These are phyloP conservation scores for Alternaria metachromatica DNA, from an alignment of 2,329 filamentous ascomycete species.

Conservation along the genomic window DNA sequence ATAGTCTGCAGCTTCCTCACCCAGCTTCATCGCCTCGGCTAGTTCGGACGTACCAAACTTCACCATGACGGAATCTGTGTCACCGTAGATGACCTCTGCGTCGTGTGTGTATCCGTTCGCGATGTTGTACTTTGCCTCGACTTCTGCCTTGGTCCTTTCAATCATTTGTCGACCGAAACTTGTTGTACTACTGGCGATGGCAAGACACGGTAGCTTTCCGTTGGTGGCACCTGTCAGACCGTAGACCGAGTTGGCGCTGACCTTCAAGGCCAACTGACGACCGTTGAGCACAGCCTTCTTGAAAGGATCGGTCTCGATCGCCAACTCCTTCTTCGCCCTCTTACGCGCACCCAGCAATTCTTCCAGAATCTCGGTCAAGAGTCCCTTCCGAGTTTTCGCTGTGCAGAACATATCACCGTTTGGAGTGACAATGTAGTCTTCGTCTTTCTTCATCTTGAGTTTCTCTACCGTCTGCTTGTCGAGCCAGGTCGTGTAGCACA, in stretches of 20 bases:
- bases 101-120: constrained; percentile 94
- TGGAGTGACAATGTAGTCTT: constrained; percentile 95
- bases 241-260: constrained; percentile 98
- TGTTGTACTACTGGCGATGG: constrained; percentile 95
- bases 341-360: constrained; percentile 92
- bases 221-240: constrained; percentile 95
- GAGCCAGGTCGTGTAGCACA: constrained; percentile 94
- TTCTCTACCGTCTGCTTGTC: constrained; percentile 80
- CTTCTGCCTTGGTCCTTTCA: constrained; percentile 95
- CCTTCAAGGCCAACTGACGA: constrained; percentile 92
- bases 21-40: constrained; percentile 88
- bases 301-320: constrained; percentile 89
- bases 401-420: constrained; percentile 95
- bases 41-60: constrained; percentile 94
- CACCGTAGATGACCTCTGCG: constrained; percentile 96
- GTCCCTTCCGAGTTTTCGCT: constrained; percentile 83
- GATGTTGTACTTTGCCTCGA: constrained; percentile 87
- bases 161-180: constrained; percentile 99
- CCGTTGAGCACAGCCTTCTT: constrained; percentile 98
- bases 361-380: constrained; percentile 94
- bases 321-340: constrained; percentile 88
- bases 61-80: constrained; percentile 99
- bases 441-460: constrained; percentile 79
- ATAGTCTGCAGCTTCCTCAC: constrained; percentile 86
- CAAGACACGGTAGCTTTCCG: constrained; percentile 91